These are phyloP conservation scores for Fusarium oligoseptatum DNA, from an alignment of 2,329 filamentous ascomycete genomes.

Conservation along the genomic window DNA sequence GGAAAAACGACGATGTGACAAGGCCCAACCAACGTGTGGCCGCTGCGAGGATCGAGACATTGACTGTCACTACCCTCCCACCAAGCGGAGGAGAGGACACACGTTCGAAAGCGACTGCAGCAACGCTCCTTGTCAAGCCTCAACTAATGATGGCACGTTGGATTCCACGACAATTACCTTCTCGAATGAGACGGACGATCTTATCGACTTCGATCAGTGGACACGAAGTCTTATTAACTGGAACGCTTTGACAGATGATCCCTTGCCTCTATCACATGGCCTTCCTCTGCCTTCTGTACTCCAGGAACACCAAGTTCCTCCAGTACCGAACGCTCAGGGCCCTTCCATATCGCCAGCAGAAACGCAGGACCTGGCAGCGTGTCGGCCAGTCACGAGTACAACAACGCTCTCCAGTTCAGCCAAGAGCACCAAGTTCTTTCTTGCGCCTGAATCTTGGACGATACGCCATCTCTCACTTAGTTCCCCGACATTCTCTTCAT, in stretches of 20 bases:
- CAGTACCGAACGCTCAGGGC: neutral
- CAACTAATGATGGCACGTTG: neutral
- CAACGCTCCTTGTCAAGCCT: neutral
- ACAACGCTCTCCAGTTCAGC: neutral
- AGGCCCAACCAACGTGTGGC: slow-evolving; percentile 11
- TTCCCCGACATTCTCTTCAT: neutral
- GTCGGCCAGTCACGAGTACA: neutral
- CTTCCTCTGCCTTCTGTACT: neutral
- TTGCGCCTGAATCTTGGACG: neutral
- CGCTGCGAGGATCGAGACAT: slow-evolving; percentile 21
- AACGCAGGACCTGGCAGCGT: neutral
- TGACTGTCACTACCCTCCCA: slow-evolving; percentile 19
- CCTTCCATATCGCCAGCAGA: neutral
- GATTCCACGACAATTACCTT: neutral
- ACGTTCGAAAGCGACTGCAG: neutral
- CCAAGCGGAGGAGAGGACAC: neutral
- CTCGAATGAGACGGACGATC: neutral
- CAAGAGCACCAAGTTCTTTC: neutral
- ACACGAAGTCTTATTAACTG: neutral
- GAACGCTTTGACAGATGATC: neutral
- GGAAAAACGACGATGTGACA: slow-evolving; percentile 27
- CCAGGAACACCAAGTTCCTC: neutral
- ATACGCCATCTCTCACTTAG: neutral
- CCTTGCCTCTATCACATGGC: neutral
- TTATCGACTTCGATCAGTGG: slow-evolving; percentile 11